Evolutionary conservation across 2,329 filamentous ascomycete species (phyloP), one percentile per base, ranked within the genome.

Genomic region (Cytospora piceae): DNA sequence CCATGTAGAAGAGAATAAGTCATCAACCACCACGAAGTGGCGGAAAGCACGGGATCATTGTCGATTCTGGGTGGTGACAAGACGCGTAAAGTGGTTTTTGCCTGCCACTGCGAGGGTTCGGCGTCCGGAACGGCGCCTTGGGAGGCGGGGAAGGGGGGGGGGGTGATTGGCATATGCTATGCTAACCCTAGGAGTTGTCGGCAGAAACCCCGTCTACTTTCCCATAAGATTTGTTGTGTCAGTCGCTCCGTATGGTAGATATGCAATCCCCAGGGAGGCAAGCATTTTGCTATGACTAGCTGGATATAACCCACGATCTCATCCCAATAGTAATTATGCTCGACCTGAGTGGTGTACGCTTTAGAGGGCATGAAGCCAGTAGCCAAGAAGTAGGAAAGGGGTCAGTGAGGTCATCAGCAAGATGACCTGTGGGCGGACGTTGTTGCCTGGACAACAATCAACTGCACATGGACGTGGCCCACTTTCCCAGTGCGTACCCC

Each of bases 31-130:
- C n/a, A 27, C 42, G 27, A 22, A 20, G 57, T 57, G 57, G 57
- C 27, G 58, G 46, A 24, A 49, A 12, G 2, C 7, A 24, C 20
- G 46, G 22, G 12, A 14, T 37, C 34, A 49, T 5, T 22, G 20
- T 46, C 4, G 42, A 46, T 17, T 42, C n/a, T 58, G 24, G 17
- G 52, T 22, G n/a, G 60, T 22, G 15, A 22, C 34, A 32, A 54
- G 65, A 65, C 65, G 65, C 65, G 65, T 65, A 65, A 55, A 65
- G 65, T 67, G 65, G 42, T 37, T 58, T 60, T 46, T 57, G 63
- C 61, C 65, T 63, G 51, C 31, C 52, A 15, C 34, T 37, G 32
- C 11, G 32, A 34, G 32, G 32, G 32, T 34, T 34, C 32, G 39
- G 39, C 37, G 51, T 39, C 37, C 37, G 12, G 12, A 39, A 39